phyloP scores from a whole-genome alignment of 257 asterid species.

The Nicotiana sylvestris region DNA sequence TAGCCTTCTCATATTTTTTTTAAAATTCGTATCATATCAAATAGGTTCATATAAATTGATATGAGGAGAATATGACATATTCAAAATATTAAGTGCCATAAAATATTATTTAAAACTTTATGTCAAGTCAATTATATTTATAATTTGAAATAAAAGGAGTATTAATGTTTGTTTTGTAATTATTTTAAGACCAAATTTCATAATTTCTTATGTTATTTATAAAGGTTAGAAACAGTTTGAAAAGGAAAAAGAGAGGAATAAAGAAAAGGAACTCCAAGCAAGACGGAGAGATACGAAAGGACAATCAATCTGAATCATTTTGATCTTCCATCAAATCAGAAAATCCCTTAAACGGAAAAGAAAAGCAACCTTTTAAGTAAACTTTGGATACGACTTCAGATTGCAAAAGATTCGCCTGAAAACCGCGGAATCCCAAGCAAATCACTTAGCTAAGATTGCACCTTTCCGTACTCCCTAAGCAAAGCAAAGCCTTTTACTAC shows the following conservation, averaged over 20 bases:
- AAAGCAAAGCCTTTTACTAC: neutral
- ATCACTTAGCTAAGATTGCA: neutral
- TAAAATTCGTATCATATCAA: too few relatives aligned
- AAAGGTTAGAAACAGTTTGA: neutral
- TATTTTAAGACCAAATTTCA: too few relatives aligned
- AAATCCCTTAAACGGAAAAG: neutral
- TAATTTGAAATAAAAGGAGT: too few relatives aligned
- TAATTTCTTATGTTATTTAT: too few relatives aligned
- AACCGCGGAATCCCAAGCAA: conserved; percentile 10
- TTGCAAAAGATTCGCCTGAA: neutral
- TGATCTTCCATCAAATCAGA: neutral
- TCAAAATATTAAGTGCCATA: too few relatives aligned
- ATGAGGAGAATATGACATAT: too few relatives aligned
- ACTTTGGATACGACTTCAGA: neutral
- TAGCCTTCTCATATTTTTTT: too few relatives aligned
- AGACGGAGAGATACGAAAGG: neutral
- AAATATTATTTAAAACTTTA: too few relatives aligned
- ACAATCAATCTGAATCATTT: neutral
- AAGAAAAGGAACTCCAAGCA: neutral
- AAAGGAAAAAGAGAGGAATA: neutral
- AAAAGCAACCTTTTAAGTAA: neutral
- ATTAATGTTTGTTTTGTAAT: too few relatives aligned
- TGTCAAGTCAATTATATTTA: too few relatives aligned
- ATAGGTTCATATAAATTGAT: too few relatives aligned
- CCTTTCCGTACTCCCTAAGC: neutral